Evolutionary conservation across 2,329 filamentous ascomycete species (phyloP).

Genomic region (Scorias spongiosa): DNA sequence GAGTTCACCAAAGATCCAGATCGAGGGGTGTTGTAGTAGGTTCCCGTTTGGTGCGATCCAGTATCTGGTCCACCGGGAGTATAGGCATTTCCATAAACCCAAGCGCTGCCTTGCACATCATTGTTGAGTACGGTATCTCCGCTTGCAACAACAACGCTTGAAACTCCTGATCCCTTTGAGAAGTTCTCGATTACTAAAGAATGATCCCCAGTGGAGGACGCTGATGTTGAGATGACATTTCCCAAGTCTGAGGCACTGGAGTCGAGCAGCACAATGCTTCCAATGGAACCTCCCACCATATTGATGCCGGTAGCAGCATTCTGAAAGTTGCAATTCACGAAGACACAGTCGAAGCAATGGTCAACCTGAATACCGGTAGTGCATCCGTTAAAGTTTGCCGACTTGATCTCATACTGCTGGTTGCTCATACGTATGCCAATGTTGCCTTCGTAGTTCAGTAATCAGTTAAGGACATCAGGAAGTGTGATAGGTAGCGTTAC

Average conservation of each 20-base stretch:
- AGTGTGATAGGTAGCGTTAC: conserved; percentile 15
- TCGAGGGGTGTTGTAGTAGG: background rate
- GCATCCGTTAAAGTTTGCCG: conserved; percentile 4
- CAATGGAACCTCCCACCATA: background rate
- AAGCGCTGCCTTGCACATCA: conserved; percentile 1
- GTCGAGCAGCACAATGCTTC: background rate
- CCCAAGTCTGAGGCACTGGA: background rate
- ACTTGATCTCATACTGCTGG: conserved; percentile 8
- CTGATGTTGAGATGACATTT: background rate
- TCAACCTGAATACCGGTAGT: conserved; percentile 6
- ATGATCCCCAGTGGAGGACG: background rate
- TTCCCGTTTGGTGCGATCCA: background rate
- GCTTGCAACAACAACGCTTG: background rate
- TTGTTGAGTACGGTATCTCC: background rate
- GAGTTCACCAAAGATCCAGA: background rate
- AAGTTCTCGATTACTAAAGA: background rate
- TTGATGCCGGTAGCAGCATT: background rate
- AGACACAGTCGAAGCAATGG: conserved; percentile 1
- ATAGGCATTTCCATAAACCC: conserved; percentile 8
- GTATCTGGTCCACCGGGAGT: background rate
- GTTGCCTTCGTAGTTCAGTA: conserved; percentile 11
- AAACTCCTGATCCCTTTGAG: background rate
- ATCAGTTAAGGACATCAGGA: conserved; percentile 5
- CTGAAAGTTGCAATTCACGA: background rate
- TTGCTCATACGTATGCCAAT: conserved; percentile 9